Base-by-base conservation (phyloP, 2,329 filamentous ascomycete species). In the Biscogniauxia marginata region DNA sequence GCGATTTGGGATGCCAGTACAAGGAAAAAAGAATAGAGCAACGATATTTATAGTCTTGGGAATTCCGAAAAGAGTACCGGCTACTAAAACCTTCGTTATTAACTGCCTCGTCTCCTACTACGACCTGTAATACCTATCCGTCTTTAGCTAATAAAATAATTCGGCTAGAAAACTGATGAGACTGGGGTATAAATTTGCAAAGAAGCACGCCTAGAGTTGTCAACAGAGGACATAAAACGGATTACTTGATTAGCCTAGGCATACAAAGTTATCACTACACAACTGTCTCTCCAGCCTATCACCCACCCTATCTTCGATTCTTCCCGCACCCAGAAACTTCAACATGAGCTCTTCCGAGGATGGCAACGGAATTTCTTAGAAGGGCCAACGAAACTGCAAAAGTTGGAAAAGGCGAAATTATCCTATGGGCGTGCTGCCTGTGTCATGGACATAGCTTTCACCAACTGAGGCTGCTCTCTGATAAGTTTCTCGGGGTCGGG, bases 401-500 rank as follows among this genome's bases (percentile, higher is more conserved):
- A n/a, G 5, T 16, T 39, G 9, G 4, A 16, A 39, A 16, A 39
- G 30, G 13, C 2, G 11, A 23, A 46, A 5, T n/a, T n/a, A 21
- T 23, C 13, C 21, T 46, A 46, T 13, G 16, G 23, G 7, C 11
- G 13, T 30, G 5, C 16, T 21, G 25, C 13, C 25, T 8, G 25
- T 19, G 49, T 13, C 24, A 50, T 20, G n/a, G 20, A 50, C 59
- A 61, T 61, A 4, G 49, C 46, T 4, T 53, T 52, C 6, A 46
- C 49, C 7, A 52, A 46, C 4, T 54, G 25, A 19, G 59, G 59
- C 21, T 61, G 59, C 4, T 53, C n/a, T 9, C 30, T 55, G 19
- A 61, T 19, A 8, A 61, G 49, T 19, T 50, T 50, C 8, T 51
- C 66, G 46, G 63, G 67, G 54, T 63, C 63, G 25, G 56, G 57